Conservation (phyloP, 345 rosid species). For the Eucalyptus regnans region DNA sequence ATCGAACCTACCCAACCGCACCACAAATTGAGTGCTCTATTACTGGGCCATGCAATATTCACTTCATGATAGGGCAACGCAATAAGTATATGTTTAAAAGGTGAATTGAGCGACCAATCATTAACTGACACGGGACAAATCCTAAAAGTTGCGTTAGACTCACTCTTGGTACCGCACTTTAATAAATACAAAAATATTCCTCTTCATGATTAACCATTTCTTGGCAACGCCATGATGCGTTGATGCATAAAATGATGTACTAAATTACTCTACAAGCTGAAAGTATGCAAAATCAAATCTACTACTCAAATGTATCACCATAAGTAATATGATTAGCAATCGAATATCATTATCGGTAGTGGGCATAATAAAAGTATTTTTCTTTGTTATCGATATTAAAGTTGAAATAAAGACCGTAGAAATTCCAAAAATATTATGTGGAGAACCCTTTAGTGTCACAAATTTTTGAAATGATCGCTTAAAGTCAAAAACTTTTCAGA, state of each 20-base stretch:
- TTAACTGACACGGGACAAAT: not conserved
- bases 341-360: not conserved
- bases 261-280: not conserved
- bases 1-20: not conserved
- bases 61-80: not conserved
- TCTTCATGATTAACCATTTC: not conserved
- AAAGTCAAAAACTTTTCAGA: not conserved
- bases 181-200: not conserved
- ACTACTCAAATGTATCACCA: not conserved
- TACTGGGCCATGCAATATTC: not conserved
- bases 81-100: not conserved
- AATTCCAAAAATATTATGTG: not conserved
- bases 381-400: not conserved
- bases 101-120: not conserved
- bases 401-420: not conserved
- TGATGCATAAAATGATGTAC: not conserved
- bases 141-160: not conserved
- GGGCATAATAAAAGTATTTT: not conserved
- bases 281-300: not conserved
- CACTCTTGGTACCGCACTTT: not conserved
- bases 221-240: not conserved
- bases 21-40: not conserved
- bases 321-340: not conserved
- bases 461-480: not conserved
- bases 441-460: not conserved